Evolutionary conservation across 495 filamentous ascomycete species (phyloP), one percentile per base, ranked within the genome.

Genomic region (Aspergillus nidulans): DNA sequence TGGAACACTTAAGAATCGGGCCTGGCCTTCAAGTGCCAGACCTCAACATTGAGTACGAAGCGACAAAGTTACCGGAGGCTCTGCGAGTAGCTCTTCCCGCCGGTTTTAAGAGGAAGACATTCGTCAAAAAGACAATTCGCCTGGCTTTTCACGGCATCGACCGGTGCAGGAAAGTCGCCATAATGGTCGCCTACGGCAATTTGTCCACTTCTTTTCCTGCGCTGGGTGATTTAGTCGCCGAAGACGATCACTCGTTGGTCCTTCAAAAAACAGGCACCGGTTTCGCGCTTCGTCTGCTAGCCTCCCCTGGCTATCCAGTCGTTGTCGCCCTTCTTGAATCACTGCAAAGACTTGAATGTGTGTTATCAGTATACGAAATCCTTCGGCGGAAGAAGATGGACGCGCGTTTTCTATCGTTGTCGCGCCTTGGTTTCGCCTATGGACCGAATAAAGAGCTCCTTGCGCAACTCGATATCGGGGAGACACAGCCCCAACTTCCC

Each of bases 91-190:
- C 60, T 8, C 46, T 68, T 38, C 70, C 71, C 30, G 44, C 57
- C 20, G 62, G 64, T 1, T 34, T 68, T 18, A 64, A 63, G 16
- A 69, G 52, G 30, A 65, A 59, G 49, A 56, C 60, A n/a, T 65
- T 66, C 40, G 49, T 75, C 6, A 67, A 66, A 36, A 59, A 74
- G 23, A 70, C 71, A 13, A 47, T 77, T 49, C 66, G 72, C 34
- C 64, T 77, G 36, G 60, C 65, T 18, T 77, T 75, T 51, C 66
- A 71, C 45, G 74, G 74, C 26, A 60, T 76, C n/a, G 72, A 77
- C 57, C 59, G 49, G 32, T 56, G 59, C 19, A 66, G 51, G 26
- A 65, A 68, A 23, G 62, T 60, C 40, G 68, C 63, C 32, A 70
- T 71, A n/a, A 51, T 77, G n/a, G 63, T 76, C 40, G 73, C 70